Percentiles rank a stretch among this genome's conserved stretches.
phyloP scores from a whole-genome alignment of 106 monocot species.

The Phalaenopsis equestris region DNA sequence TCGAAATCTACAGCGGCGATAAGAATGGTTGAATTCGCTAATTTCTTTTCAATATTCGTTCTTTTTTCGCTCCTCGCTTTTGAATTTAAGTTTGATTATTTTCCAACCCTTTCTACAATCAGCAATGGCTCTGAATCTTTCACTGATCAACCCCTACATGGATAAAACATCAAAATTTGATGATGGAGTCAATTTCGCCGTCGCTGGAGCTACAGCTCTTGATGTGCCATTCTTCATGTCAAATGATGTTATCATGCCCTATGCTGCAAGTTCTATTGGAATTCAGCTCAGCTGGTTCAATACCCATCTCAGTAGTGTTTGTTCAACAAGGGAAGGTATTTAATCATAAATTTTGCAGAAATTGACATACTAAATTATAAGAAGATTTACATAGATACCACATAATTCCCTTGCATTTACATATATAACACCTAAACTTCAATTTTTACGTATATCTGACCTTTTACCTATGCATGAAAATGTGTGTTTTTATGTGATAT shows the following conservation, averaged over 20 bases:
- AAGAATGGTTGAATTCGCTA: too few relatives aligned
- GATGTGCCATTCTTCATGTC: conserved; percentile 18
- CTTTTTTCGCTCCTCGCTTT: too few relatives aligned
- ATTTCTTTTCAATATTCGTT: too few relatives aligned
- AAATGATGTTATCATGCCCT: conserved; percentile 12
- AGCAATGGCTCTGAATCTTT: conserved; percentile 33
- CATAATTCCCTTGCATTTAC: too few relatives aligned
- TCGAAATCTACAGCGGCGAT: too few relatives aligned
- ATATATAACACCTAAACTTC: too few relatives aligned
- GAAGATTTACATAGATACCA: too few relatives aligned
- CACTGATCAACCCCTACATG: conserved; percentile 34
- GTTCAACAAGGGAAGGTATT: conserved; percentile 3
- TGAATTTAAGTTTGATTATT: too few relatives aligned
- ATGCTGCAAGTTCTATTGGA: conserved; percentile 5
- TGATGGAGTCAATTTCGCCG: conserved; percentile 52
- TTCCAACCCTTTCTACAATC: not conserved
- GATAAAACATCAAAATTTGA: conserved; percentile 25
- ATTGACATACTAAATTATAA: not conserved
- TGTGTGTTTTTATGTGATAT: too few relatives aligned
- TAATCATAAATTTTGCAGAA: not conserved
- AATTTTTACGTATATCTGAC: too few relatives aligned
- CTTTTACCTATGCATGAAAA: too few relatives aligned
- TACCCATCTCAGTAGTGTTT: conserved; percentile 8
- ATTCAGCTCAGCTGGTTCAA: conserved; percentile 11
- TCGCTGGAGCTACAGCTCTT: conserved; percentile 53